A percentile compares a stretch with the other conserved stretches of the same genome.
Evolutionary conservation across 1,284 basidiomycete species (phyloP).

Genomic region (Apiotrichum domesticum): DNA sequence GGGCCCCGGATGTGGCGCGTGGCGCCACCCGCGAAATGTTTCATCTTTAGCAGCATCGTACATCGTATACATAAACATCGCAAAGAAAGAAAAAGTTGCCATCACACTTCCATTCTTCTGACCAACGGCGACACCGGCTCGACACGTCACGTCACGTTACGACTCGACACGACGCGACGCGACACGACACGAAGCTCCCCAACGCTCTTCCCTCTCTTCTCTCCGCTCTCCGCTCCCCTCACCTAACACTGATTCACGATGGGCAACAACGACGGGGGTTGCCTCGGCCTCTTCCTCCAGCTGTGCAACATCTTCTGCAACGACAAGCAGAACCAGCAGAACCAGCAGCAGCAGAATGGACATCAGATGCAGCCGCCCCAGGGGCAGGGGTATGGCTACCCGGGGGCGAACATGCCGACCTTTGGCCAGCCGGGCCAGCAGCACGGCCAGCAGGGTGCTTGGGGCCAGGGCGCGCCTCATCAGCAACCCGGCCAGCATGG

Average conservation of each 20-base stretch:
- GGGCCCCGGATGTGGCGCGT: too few species aligned
- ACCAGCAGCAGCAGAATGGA: slow-evolving; percentile 18
- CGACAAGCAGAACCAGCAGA: slow-evolving; percentile 13
- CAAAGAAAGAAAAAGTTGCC: too few species aligned
- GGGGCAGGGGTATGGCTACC: slow-evolving; percentile 15
- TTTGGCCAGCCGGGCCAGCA: slow-evolving; percentile 3
- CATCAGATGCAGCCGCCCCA: slow-evolving; percentile 18
- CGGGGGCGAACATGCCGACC: slow-evolving; percentile 15
- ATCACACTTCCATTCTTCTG: too few species aligned
- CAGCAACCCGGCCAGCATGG: slow-evolving; percentile 7
- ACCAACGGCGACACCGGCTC: too few species aligned
- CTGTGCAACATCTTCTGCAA: slow-evolving; percentile 25
- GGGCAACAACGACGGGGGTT: slow-evolving; percentile 4
- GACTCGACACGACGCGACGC: too few species aligned
- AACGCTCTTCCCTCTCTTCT: too few species aligned
- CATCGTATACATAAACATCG: too few species aligned
- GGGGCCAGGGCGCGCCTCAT: slow-evolving; percentile 6
- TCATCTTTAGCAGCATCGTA: too few species aligned
- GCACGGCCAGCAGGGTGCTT: neutral
- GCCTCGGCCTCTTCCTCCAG: slow-evolving; percentile 11
- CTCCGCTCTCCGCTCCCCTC: too few species aligned
- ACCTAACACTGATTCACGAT: neutral
- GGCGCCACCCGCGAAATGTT: too few species aligned
- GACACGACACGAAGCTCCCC: too few species aligned
- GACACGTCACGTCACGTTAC: too few species aligned